Evolutionary conservation across 441 rosid genomes (phyloP).

Genomic region (Populus hybrid): DNA sequence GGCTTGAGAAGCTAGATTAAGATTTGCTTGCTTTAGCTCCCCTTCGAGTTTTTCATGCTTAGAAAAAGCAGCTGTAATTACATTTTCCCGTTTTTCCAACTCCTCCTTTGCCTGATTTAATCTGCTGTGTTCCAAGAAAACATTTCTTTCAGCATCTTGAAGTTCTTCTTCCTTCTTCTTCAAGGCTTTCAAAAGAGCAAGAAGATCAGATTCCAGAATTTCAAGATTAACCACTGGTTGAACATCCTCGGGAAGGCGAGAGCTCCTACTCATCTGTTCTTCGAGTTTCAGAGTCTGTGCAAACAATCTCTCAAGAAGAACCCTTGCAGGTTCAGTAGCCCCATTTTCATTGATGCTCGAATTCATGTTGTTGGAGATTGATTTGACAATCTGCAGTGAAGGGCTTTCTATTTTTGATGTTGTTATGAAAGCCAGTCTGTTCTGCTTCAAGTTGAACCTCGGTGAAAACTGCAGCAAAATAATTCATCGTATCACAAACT

Average conservation of each 20-base stretch:
- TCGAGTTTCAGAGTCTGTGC: constrained; percentile 61
- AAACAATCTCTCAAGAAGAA: constrained; percentile 66
- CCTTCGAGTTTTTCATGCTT: constrained; percentile 56
- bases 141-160: constrained; percentile 52
- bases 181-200: constrained; percentile 58
- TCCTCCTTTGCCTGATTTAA: constrained; percentile 51
- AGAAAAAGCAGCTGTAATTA: constrained; percentile 43
- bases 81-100: constrained; percentile 47
- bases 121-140: constrained; percentile 51
- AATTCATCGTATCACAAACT: not conserved
- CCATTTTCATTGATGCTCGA: constrained; percentile 48
- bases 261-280: constrained; percentile 38
- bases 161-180: constrained; percentile 70
- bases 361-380: constrained; percentile 41
- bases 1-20: constrained; percentile 61
- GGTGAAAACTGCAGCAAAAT: constrained; percentile 34
- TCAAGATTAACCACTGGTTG: constrained; percentile 37
- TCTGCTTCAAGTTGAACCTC: constrained; percentile 42
- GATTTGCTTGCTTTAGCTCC: constrained; percentile 54
- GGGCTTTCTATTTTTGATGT: constrained; percentile 20
- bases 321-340: constrained; percentile 45
- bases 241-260: constrained; percentile 25
- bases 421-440: constrained; percentile 20
- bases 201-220: constrained; percentile 62
- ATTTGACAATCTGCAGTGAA: constrained; percentile 26